These are phyloP conservation scores for Taphrina communis DNA, from an alignment of 1,139 yeast genomes.

Conservation along the genomic window DNA sequence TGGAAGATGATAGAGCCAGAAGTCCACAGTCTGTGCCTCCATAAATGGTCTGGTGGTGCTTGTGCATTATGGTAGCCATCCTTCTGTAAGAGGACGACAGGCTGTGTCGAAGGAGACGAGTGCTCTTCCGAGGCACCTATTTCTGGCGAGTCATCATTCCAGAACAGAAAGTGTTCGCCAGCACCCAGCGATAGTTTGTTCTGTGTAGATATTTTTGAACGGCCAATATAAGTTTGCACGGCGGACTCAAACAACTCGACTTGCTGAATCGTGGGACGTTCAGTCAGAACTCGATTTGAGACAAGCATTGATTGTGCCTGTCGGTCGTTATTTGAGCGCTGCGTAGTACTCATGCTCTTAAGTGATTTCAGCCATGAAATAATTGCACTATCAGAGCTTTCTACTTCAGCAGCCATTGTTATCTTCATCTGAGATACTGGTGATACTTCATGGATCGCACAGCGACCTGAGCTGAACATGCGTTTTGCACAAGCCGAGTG, in stretches of 20 bases:
- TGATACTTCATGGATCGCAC: neutral
- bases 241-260: neutral
- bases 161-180: slow-evolving; percentile 37
- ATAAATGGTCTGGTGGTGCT: slow-evolving; percentile 27
- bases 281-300: neutral
- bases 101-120: neutral
- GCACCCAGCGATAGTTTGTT: neutral
- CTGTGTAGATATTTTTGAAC: neutral
- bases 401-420: neutral
- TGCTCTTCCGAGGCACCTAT: neutral
- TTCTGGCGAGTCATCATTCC: slow-evolving; percentile 22
- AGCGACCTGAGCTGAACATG: slow-evolving; percentile 3
- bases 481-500: neutral
- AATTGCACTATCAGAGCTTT: neutral
- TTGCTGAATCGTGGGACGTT: neutral
- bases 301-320: neutral
- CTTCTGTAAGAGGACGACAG: slow-evolving; percentile 3
- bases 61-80: slow-evolving; percentile 35
- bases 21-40: slow-evolving; percentile 31
- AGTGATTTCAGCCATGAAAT: neutral
- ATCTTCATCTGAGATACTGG: neutral
- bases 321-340: neutral
- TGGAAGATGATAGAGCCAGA: slow-evolving; percentile 25
- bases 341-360: neutral
- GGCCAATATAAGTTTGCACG: neutral